Percentiles rank a stretch among this genome's conserved stretches.
phyloP scores from a whole-genome alignment of 2,329 filamentous ascomycete species.

The Aspergillus thermomutatus region DNA sequence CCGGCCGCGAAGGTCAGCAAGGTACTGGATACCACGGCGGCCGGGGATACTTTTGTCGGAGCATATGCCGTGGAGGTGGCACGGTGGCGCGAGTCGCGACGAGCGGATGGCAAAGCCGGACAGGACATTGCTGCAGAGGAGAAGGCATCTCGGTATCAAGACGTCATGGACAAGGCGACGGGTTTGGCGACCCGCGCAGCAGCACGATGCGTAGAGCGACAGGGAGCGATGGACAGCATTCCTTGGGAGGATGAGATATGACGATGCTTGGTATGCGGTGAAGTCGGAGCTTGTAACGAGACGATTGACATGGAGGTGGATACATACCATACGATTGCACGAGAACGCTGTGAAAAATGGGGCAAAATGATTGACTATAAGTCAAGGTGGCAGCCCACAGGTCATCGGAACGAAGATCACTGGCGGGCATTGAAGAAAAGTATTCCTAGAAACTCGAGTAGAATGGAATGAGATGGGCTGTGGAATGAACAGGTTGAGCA shows the following conservation, averaged over 20 bases:
- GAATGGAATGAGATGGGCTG: neutral
- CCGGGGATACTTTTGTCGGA: slow-evolving; percentile 92
- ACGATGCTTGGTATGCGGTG: slow-evolving; percentile 12
- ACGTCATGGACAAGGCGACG: slow-evolving; percentile 45
- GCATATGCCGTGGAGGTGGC: slow-evolving; percentile 76
- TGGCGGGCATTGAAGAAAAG: neutral
- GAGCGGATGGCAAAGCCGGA: slow-evolving; percentile 50
- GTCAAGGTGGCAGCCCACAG: neutral
- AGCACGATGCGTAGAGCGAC: slow-evolving; percentile 43
- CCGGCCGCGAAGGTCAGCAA: slow-evolving; percentile 63
- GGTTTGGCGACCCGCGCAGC: slow-evolving; percentile 43
- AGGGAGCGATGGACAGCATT: slow-evolving; percentile 48
- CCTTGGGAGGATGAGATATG: slow-evolving; percentile 46
- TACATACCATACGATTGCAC: neutral
- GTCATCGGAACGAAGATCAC: neutral
- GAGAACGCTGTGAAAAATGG: neutral
- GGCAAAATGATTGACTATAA: neutral
- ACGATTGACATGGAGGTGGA: neutral
- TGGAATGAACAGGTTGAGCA: neutral
- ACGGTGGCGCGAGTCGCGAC: slow-evolving; percentile 40
- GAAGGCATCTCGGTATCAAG: slow-evolving; percentile 36
- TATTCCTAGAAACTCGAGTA: neutral
- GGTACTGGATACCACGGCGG: slow-evolving; percentile 90
- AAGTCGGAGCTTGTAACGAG: neutral
- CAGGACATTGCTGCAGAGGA: slow-evolving; percentile 38